Conservation (phyloP, 768 basidiomycete species). For the Punctularia strigosozonata region DNA sequence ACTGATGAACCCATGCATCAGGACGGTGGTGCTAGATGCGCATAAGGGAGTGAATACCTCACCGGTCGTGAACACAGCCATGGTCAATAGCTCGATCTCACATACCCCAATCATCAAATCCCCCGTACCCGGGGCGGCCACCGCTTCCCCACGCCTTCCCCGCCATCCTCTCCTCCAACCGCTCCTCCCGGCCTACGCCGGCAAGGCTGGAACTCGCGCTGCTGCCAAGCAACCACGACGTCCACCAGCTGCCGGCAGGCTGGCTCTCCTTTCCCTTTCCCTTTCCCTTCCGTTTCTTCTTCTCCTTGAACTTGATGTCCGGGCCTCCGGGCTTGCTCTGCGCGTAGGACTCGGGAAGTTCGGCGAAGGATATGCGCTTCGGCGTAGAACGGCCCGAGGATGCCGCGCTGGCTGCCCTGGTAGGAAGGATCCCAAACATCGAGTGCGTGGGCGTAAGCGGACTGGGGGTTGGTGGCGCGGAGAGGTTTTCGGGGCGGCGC, state of each 20-base stretch:
- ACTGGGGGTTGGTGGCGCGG: conserved; percentile 22
- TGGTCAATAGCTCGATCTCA: too few species aligned
- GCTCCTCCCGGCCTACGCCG: conserved; percentile 38
- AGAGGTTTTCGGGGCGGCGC: too few species aligned
- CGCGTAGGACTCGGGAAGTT: conserved; percentile 58
- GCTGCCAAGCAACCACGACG: conserved; percentile 17
- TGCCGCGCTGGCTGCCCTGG: conserved; percentile 23
- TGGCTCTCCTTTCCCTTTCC: conserved; percentile 12
- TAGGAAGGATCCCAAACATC: conserved; percentile 14
- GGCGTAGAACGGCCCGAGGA: conserved; percentile 46
- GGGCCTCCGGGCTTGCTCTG: conserved; percentile 18
- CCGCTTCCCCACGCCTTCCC: conserved; percentile 30
- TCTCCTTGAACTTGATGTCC: conserved; percentile 21
- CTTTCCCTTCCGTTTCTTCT: conserved; percentile 5
- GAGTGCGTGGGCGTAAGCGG: conserved; percentile 16
- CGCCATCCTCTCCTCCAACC: conserved; percentile 24
- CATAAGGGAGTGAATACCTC: too few species aligned
- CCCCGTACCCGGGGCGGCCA: conserved; percentile 24
- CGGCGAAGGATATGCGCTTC: conserved; percentile 71
- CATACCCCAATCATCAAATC: conserved; percentile 53
- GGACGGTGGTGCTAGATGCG: too few species aligned
- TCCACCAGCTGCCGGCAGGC: conserved; percentile 17
- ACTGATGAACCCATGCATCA: too few species aligned
- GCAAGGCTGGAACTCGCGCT: conserved; percentile 5
- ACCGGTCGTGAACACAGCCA: too few species aligned